Base-by-base conservation (phyloP, 768 basidiomycete genomes). In the Baorangia bicolor region DNA sequence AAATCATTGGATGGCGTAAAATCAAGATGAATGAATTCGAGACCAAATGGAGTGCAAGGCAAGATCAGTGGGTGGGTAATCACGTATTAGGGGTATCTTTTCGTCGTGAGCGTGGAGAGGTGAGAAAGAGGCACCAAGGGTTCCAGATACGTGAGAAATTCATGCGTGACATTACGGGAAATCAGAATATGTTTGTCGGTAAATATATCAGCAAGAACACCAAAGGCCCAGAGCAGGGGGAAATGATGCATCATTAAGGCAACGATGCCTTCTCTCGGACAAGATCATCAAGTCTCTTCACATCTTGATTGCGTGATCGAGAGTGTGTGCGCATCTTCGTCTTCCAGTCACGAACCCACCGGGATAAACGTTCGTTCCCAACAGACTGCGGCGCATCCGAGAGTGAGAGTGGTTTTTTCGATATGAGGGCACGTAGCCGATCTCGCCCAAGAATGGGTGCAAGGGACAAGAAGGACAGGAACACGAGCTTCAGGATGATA, bases 361-460 rank as follows among this genome's bases (percentile, higher is more conserved):
- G 70, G 23, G 75, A 64, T 18, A 69, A 61, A 50, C 74, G 73
- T 61, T 79, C 80, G 31, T 72, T 70, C 37, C 49, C 64, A 50
- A 48, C 58, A n/a, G 57, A 48, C 21, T 52, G 64, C 50, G 55
- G 44, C 41, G 54, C 48, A 51, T 62, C 64, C 25, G 66, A 63
- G n/a, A 56, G 45, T 2, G 68, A 59, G 44, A 62, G 43, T 1
- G 72, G 63, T 25, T 65, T 61, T 23, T 65, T 64, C 23, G 77
- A 71, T 43, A 91, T 78, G 69, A 90, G 75, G 21, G 77, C 70
- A 38, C 84, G 82, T 8, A 92, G 75, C 53, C 79, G 77, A 51
- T 87, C 84, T 27, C 89, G 83, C 21, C 86, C 88, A 5, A 96
- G 75, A 49, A 96, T 91, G 14, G 94, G 94, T 14, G 94, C 87